Conservation (phyloP, 2,329 filamentous ascomycete species). For the Tolypocladium sp. region DNA sequence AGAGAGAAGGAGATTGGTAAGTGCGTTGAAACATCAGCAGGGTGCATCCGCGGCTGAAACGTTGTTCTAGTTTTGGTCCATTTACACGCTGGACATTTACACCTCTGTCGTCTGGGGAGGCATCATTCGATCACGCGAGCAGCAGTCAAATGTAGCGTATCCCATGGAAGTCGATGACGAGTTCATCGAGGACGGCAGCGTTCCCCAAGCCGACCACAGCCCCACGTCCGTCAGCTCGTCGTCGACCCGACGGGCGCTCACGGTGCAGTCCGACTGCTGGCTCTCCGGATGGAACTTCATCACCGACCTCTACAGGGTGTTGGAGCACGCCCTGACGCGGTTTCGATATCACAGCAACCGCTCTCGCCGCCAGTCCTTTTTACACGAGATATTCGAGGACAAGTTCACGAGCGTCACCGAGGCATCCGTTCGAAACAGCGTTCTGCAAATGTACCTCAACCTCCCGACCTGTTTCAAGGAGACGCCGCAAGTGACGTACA, state of each 20-base stretch:
- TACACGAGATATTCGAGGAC: constrained; percentile 12
- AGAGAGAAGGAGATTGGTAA: constrained; percentile 34
- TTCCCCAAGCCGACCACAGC: not conserved
- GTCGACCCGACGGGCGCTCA: constrained; percentile 1
- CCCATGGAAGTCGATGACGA: constrained; percentile 29
- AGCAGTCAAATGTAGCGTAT: constrained; percentile 14
- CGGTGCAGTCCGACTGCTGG: constrained; percentile 26
- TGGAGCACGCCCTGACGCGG: constrained; percentile 37
- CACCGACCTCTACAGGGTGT: constrained; percentile 44
- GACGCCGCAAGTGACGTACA: constrained; percentile 13
- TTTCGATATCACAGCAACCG: constrained; percentile 10
- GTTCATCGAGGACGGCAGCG: constrained; percentile 20
- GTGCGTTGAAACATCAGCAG: not conserved
- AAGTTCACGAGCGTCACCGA: constrained; percentile 7
- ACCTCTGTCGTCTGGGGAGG: constrained; percentile 40
- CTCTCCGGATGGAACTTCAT: constrained; percentile 49
- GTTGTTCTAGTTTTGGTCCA: constrained; percentile 39
- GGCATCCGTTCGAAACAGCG: constrained; percentile 10
- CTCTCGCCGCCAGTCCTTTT: constrained; percentile 6
- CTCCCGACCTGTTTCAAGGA: constrained; percentile 19
- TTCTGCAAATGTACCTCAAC: constrained; percentile 14
- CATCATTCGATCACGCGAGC: constrained; percentile 11
- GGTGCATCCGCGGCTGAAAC: not conserved
- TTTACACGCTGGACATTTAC: constrained; percentile 47
- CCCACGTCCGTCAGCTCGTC: constrained; percentile 1